Evolutionary conservation across 2,329 filamentous ascomycete genomes (phyloP), one percentile per base, ranked within the genome.

Genomic region (Seiridium cupressi): DNA sequence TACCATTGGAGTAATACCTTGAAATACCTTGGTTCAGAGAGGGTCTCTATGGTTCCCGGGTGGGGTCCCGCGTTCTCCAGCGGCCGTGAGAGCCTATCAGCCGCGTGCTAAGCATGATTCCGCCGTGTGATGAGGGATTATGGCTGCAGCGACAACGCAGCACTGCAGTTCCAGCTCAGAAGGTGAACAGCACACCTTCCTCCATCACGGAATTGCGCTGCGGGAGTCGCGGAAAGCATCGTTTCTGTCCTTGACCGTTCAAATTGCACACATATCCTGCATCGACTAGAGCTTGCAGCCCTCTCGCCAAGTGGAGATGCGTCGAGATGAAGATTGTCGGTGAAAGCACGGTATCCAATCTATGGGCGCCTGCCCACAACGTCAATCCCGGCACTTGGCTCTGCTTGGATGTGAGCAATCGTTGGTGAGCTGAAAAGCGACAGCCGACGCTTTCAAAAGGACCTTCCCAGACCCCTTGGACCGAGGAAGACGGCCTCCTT

Each of bases 61-160:
- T 79, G 70, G 72, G 71, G 69, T 64, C 65, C 66, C 67, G 70
- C 69, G 65, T 62, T 65, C 61, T 60, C 66, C 18, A 26, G 18
- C 18, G 18, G 18, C 18, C 18, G 18, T 26, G 65, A 69, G 68
- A 72, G 72, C 80, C 80, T 82, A 81, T 83, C 75, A 78, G 62
- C 13, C 51, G 31, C 68, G 67, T 60, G 62, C 38, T 31, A 63
- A 64, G 63, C 69, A 61, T 68, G 63, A 66, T 63, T 61, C 68
- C 68, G 71, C 72, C 69, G 70, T 69, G 72, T 75, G 68, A 73
- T 68, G 72, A 77, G 71, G 73, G 73, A 74, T 74, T 61, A 74
- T 73, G 73, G 73, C 73, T 80, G 79, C 76, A 77, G 67, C 69
- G 48, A 44, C 57, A 77, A 71, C 75, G 62, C 75, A 78, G 74